Evolutionary conservation across 2,329 filamentous ascomycete species (phyloP), one percentile per base, ranked within the genome.

Genomic region (Pseudogymnoascus sp.): DNA sequence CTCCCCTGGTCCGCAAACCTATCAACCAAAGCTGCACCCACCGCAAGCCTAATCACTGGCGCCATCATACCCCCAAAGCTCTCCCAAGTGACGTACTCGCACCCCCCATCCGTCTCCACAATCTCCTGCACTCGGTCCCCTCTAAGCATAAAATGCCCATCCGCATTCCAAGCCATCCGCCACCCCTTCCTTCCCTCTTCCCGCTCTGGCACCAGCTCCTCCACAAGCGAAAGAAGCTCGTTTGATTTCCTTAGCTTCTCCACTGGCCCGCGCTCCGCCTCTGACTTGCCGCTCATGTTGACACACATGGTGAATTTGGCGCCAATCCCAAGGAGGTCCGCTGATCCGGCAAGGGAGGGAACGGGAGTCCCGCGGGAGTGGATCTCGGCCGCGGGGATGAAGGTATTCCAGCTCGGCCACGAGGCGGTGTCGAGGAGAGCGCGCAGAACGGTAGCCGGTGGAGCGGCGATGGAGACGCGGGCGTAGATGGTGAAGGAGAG

Each of bases 371-470:
- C 60, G 24, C 81, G 76, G 65, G 85, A 84, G 0, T 79, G 77
- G 40, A 87, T 79, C 14, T 76, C 75, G 16, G 82, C 83, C 76
- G 84, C 81, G 42, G 85, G 84, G 71, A 86, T 86, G 70, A 87
- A 86, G 4, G 81, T 84, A 38, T 80, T 79, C 70, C 70, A 72
- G 35, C 61, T 5, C 1, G 37, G 6, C 69, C 70, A 71, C 5
- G 65, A 67, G 4, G 24, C 63, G 1, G 66, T 67, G 61, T 70
- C 63, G n/a, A 67, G 63, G 13, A 71, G 61, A 3, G 67, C 60
- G 24, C 67, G 61, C 13, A 70, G 59, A n/a, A 66, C 62, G 8
- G n/a, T 13, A 3, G 62, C 47, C 1, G 69, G 63, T 8, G 66
- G 26, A 6, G 63, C 61, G 4, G 65, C 33, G 53, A 71, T 67